phyloP scores from a whole-genome alignment of 1,284 basidiomycete genomes.

The Boletus smithii region DNA sequence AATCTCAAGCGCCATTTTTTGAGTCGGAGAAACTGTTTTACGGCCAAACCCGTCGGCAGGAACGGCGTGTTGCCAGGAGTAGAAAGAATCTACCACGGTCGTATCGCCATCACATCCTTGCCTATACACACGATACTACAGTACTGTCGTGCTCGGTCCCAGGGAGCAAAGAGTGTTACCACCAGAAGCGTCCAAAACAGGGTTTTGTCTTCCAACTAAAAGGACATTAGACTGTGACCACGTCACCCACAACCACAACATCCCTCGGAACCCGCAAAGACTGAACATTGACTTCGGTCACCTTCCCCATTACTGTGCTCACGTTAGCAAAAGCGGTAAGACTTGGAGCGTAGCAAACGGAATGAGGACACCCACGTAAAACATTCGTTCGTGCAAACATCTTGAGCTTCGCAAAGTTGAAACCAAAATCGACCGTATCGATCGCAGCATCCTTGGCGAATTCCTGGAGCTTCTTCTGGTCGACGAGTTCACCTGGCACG shows the following conservation, averaged over 20 bases:
- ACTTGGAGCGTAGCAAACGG: not conserved
- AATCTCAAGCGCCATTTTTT: not conserved
- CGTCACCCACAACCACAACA: not conserved
- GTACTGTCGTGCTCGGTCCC: too few relatives aligned
- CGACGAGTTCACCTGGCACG: not conserved
- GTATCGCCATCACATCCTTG: too few relatives aligned
- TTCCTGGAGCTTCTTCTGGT: not conserved
- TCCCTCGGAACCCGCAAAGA: not conserved
- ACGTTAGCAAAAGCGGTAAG: not conserved
- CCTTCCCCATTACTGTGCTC: not conserved
- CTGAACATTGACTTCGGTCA: not conserved
- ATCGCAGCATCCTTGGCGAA: slow-evolving; percentile 1
- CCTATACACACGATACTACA: too few relatives aligned
- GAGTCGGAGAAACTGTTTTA: too few relatives aligned
- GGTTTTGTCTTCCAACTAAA: too few relatives aligned
- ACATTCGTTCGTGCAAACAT: not conserved
- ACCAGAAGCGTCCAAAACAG: too few relatives aligned
- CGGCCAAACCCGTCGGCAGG: too few relatives aligned
- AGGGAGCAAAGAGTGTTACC: too few relatives aligned
- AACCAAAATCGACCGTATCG: not conserved
- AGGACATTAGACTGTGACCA: not conserved
- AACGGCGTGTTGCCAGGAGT: too few relatives aligned
- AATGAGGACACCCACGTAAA: not conserved
- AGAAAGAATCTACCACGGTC: too few relatives aligned
- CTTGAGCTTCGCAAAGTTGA: not conserved